Evolutionary conservation across 2,329 filamentous ascomycete species (phyloP), one percentile per base, ranked within the genome.

Genomic region (Aspergillus ruber): DNA sequence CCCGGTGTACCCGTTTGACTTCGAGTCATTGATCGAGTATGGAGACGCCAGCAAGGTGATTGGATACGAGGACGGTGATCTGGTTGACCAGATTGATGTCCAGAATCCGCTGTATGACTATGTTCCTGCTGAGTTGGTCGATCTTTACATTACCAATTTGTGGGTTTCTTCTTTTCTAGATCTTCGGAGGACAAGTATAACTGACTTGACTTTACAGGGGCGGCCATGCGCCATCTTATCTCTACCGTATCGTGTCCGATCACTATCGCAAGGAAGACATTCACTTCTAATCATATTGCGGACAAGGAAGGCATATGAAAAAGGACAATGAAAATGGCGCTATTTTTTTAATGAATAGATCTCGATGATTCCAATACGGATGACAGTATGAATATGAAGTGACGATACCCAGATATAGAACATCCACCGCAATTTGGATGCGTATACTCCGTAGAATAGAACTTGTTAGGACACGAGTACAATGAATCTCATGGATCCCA

Each of bases 1-100:
- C 57, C 90, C 93, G 0, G 84, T 94, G 50, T 91, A 90, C 60
- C 86, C 90, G 1, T 90, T 90, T 59, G 84, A 93, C 59, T 84
- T 86, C 45, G 85, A 89, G 54, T 82, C 83, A 4, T 73, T 95
- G 51, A 86, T 95, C 49, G 91, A 96, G 70, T 89, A 89, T 72
- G 91, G 89, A 13, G 84, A 90, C 64, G 82, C 90, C 1, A 83
- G 85, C 46, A 85, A 80, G 55, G 84, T 89, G 48, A 81, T 93
- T 39, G 79, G 77, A 35, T 95, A 88, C 63, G 81, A 87, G 17
- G 85, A 96, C 53, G 90, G 88, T 5, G 77, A 83, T 35, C 78
- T 95, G 58, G 83, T 95, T 44, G 83, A 88, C 41, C 81, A 84
- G 52, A 79, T 93, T 43, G 84, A 88, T 58, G 81, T 95, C 8